Percentiles rank a stretch among this genome's conserved stretches.
Conservation (phyloP, 768 basidiomycete species). For the Calocybe cyanea region DNA sequence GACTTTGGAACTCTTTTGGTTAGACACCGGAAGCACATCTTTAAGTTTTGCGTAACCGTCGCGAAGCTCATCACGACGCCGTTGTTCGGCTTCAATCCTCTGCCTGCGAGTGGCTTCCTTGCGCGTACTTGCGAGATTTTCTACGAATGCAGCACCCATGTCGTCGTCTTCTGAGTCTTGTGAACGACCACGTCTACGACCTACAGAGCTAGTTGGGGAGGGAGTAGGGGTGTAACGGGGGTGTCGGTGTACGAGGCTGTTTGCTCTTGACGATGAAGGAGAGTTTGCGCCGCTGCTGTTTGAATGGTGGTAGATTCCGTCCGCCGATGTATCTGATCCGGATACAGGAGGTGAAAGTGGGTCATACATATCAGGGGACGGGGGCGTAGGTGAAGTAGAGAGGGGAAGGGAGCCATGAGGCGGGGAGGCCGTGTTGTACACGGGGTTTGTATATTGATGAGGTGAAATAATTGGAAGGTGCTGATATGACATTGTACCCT, state of each 20-base stretch:
- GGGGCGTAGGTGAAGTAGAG: constrained; percentile 69
- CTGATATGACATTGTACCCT: constrained; percentile 41
- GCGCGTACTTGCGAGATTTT: constrained; percentile 71
- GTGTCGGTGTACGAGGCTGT: constrained; percentile 72
- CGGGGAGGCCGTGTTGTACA: constrained; percentile 50
- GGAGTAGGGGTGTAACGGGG: constrained; percentile 79
- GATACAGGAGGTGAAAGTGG: constrained; percentile 82
- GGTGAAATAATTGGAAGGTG: constrained; percentile 64
- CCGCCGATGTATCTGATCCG: constrained; percentile 85
- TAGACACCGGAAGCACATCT: constrained; percentile 81
- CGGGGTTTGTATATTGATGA: constrained; percentile 61
- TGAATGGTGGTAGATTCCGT: constrained; percentile 77
- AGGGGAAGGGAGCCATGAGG: constrained; percentile 69
- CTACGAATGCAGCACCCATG: constrained; percentile 65
- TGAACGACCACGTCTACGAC: constrained; percentile 64
- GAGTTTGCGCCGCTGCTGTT: constrained; percentile 78
- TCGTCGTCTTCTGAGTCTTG: constrained; percentile 75
- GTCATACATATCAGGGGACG: constrained; percentile 78
- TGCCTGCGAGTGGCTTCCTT: constrained; percentile 84
- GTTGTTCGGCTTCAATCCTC: constrained; percentile 87
- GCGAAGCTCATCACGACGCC: constrained; percentile 82
- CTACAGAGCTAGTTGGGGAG: constrained; percentile 72
- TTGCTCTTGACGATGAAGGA: constrained; percentile 71
- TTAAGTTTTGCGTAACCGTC: constrained; percentile 88
- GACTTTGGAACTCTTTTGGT: constrained; percentile 90